phyloP scores from a whole-genome alignment of 139 green algal genomes.

The Auxenochlorella pyrenoidosa region DNA sequence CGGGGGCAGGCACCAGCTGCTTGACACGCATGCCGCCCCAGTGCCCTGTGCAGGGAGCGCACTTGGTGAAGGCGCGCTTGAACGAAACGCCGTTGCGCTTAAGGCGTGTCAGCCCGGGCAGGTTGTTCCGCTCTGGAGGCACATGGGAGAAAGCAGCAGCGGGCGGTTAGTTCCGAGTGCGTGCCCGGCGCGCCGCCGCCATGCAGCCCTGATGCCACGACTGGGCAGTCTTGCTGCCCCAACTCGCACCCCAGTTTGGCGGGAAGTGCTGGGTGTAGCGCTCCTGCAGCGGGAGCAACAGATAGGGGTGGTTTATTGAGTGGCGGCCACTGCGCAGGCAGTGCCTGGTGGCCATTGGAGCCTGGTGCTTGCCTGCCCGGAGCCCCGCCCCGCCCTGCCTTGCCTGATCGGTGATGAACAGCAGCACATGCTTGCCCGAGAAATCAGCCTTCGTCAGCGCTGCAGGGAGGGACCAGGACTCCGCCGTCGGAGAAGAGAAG shows the following conservation, averaged over 20 bases:
- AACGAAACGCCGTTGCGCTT: constrained; percentile 23
- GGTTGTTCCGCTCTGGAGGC: constrained; percentile 5
- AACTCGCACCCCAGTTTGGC: not conserved
- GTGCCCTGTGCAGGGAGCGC: not conserved
- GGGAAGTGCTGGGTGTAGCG: constrained; percentile 6
- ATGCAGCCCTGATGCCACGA: no score
- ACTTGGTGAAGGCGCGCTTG: constrained; percentile 29
- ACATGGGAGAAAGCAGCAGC: not conserved
- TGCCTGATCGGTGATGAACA: constrained; percentile 27
- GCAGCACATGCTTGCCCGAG: constrained; percentile 41
- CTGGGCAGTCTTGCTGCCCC: no score
- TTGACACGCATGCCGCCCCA: no score
- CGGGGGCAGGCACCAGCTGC: no score
- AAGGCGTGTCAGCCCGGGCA: constrained; percentile 29
- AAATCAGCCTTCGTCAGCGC: not conserved
- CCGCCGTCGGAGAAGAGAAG: no score
- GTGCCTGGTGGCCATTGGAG: not conserved
- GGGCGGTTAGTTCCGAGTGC: not conserved
- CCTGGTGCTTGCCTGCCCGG: not conserved
- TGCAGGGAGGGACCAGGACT: not conserved
- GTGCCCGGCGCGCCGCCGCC: not conserved
- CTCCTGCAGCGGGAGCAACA: constrained; percentile 9
- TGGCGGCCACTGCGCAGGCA: not conserved
- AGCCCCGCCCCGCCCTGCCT: not conserved
- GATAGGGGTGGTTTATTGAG: not conserved